Evolutionary conservation across 2,329 filamentous ascomycete genomes (phyloP).

Genomic region (Sporothrix brunneoviolacea): DNA sequence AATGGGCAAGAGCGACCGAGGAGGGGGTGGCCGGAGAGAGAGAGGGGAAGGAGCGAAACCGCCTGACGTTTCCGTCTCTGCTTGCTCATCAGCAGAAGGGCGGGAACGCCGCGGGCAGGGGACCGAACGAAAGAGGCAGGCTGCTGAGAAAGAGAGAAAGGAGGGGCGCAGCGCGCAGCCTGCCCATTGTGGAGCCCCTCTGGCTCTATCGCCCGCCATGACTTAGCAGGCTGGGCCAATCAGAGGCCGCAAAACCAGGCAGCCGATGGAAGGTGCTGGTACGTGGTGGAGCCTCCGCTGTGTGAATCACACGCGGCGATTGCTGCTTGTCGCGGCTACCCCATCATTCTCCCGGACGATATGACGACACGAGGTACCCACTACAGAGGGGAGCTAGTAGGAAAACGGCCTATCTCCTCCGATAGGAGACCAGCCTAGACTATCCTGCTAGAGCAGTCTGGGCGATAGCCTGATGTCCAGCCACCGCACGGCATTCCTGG

Average conservation of each 20-base stretch:
- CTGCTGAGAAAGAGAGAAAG: slow-evolving; percentile 1
- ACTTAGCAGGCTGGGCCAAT: slow-evolving; percentile 12
- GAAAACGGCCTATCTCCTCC: not conserved
- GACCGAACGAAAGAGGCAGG: not conserved
- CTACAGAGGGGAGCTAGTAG: slow-evolving; percentile 6
- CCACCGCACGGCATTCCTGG: slow-evolving; percentile 5
- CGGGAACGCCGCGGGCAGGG: not conserved
- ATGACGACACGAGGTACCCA: slow-evolving; percentile 15
- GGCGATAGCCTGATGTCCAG: slow-evolving; percentile 3
- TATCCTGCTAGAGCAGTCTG: not conserved
- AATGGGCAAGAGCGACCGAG: slow-evolving; percentile 13
- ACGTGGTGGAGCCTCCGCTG: slow-evolving; percentile 6
- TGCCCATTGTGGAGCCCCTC: not conserved
- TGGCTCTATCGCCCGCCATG: not conserved
- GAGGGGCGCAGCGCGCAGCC: slow-evolving; percentile 16
- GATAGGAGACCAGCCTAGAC: too few relatives aligned
- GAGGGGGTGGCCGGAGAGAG: slow-evolving; percentile 3
- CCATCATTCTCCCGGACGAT: not conserved
- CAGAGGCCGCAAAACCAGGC: not conserved
- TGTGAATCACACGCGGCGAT: slow-evolving; percentile 10
- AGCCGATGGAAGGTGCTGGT: slow-evolving; percentile 15
- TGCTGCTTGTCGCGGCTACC: slow-evolving; percentile 8
- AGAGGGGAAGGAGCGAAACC: slow-evolving; percentile 8
- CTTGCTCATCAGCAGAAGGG: slow-evolving; percentile 12
- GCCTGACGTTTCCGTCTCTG: slow-evolving; percentile 11